Evolutionary conservation across 2,329 filamentous ascomycete genomes (phyloP).

Genomic region (Colletotrichum sp.): DNA sequence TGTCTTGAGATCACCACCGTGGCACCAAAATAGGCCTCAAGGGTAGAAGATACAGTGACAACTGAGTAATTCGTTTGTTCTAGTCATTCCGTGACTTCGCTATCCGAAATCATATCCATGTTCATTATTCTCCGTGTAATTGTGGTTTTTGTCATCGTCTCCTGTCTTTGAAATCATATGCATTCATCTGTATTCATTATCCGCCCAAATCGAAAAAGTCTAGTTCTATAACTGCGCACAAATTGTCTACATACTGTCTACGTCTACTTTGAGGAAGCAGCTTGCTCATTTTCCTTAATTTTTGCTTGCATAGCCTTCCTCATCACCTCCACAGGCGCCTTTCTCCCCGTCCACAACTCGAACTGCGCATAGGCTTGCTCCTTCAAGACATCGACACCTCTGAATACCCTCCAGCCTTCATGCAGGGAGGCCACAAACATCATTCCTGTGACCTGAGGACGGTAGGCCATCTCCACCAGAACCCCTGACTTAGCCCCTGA

Average conservation of each 20-base stretch:
- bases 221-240: background rate
- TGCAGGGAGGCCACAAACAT: background rate
- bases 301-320: background rate
- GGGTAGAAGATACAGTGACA: background rate
- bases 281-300: background rate
- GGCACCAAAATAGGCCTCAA: too few relatives aligned
- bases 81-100: background rate
- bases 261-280: background rate
- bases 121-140: too few relatives aligned
- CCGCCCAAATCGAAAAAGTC: background rate
- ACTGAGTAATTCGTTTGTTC: background rate
- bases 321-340: background rate
- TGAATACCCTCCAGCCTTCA: background rate
- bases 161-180: too few relatives aligned
- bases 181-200: too few relatives aligned
- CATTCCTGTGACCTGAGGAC: background rate
- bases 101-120: too few relatives aligned
- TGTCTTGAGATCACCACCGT: background rate
- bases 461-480: background rate
- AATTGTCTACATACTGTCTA: background rate
- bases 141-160: too few relatives aligned
- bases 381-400: background rate
- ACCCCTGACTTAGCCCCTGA: background rate
- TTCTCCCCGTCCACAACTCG: background rate
- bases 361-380: background rate